Conservation (phyloP, 176 grass and related monocot species). For the Coix lacrymajobi region DNA sequence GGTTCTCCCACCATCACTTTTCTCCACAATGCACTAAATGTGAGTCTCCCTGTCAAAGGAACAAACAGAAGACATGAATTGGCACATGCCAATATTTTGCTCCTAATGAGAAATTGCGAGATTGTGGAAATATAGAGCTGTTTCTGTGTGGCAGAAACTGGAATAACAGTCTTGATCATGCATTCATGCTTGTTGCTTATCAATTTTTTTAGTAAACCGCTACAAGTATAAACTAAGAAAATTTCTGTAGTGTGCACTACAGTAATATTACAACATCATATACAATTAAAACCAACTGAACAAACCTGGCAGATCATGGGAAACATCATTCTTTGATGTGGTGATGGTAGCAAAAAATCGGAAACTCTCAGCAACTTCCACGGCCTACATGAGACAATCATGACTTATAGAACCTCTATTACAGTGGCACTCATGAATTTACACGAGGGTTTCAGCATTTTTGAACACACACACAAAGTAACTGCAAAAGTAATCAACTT, state of each 20-base stretch:
- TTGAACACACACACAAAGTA: background rate
- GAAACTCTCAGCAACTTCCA: constrained; percentile 72
- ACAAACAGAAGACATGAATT: constrained; percentile 9
- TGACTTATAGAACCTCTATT: constrained; percentile 14
- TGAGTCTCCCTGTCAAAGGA: constrained; percentile 31
- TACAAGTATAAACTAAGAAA: background rate
- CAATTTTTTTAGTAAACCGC: background rate
- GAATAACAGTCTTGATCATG: background rate
- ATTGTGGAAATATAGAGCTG: constrained; percentile 1
- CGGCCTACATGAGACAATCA: constrained; percentile 46
- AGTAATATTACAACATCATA: background rate
- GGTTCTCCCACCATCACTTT: constrained; percentile 72
- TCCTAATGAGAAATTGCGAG: background rate
- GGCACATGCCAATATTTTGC: background rate
- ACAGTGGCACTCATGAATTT: background rate
- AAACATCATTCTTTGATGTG: constrained; percentile 67
- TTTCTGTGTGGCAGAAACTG: background rate
- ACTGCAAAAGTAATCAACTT: background rate
- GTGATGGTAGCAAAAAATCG: constrained; percentile 84
- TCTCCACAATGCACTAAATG: constrained; percentile 79
- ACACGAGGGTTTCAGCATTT: background rate
- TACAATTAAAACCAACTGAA: constrained; percentile 5
- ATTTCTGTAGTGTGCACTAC: background rate
- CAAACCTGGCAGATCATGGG: constrained; percentile 64
- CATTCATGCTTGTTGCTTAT: background rate